A percentile compares a stretch with the other conserved stretches of the same genome.
These are phyloP conservation scores for Penicillium brevicompactum DNA, from an alignment of 2,329 filamentous ascomycete genomes.

Conservation along the genomic window DNA sequence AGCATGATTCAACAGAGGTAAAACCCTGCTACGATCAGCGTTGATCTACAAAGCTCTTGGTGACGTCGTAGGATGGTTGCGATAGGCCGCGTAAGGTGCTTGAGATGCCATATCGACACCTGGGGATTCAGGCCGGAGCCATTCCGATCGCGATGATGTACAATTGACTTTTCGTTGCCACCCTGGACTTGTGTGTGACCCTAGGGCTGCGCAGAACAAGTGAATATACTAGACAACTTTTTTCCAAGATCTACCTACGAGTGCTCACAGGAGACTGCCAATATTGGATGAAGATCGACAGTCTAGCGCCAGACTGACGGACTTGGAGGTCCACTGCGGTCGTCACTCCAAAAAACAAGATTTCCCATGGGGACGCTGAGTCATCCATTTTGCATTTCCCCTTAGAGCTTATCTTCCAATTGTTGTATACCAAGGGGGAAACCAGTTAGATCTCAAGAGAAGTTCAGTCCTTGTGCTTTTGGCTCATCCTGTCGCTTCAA, in stretches of 20 bases:
- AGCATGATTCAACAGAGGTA: not conserved
- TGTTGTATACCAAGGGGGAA: not conserved
- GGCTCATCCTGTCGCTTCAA: slow-evolving; percentile 3
- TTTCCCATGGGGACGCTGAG: slow-evolving; percentile 13
- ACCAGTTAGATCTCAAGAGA: not conserved
- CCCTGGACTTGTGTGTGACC: not conserved
- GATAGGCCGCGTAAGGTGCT: not conserved
- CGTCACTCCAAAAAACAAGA: slow-evolving; percentile 23
- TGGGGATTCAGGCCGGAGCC: not conserved
- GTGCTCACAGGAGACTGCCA: not conserved
- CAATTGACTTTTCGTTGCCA: not conserved
- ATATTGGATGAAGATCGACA: slow-evolving; percentile 10
- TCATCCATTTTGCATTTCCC: slow-evolving; percentile 11
- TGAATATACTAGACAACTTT: not conserved
- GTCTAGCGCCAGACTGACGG: slow-evolving; percentile 8
- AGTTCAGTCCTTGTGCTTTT: not conserved
- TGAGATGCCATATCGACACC: not conserved
- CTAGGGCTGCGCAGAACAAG: not conserved
- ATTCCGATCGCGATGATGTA: not conserved
- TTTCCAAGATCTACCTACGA: too few relatives aligned
- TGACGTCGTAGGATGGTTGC: not conserved
- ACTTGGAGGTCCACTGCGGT: slow-evolving; percentile 12
- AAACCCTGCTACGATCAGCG: not conserved
- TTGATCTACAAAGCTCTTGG: not conserved
- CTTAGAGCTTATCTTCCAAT: not conserved